Evolutionary conservation across 495 filamentous ascomycete species (phyloP).

Genomic region (Podospora conica): DNA sequence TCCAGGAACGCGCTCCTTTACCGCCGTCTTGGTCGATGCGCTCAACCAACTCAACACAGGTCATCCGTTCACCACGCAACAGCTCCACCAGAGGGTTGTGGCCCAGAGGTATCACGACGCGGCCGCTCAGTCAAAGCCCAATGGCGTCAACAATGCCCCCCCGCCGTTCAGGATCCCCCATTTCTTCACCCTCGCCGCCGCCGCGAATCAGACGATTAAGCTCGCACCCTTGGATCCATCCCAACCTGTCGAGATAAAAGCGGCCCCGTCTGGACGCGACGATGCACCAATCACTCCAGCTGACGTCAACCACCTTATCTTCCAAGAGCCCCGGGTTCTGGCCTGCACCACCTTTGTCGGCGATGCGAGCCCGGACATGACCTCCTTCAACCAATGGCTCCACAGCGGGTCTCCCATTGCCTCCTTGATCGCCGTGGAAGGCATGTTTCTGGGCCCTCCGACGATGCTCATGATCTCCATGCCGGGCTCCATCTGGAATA

Average conservation of each 20-base stretch:
- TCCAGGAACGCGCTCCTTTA: constrained; percentile 44
- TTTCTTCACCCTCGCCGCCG: constrained; percentile 43
- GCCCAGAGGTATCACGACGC: constrained; percentile 37
- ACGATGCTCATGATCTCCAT: constrained; percentile 53
- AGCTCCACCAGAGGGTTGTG: constrained; percentile 45
- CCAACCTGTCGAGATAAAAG: constrained; percentile 32
- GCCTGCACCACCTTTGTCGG: constrained; percentile 53
- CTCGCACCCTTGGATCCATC: constrained; percentile 39
- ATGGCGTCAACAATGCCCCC: constrained; percentile 36
- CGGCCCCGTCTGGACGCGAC: constrained; percentile 29
- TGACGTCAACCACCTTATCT: constrained; percentile 41
- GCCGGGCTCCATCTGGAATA: constrained; percentile 49
- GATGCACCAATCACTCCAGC: constrained; percentile 34
- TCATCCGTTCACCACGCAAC: constrained; percentile 44
- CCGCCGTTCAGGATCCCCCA: constrained; percentile 37
- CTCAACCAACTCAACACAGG: constrained; percentile 41
- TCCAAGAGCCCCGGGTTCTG: constrained; percentile 48
- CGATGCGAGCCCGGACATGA: constrained; percentile 52
- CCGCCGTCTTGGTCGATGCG: constrained; percentile 41
- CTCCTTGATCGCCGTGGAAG: constrained; percentile 50
- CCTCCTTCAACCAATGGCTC: constrained; percentile 52
- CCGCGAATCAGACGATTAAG: constrained; percentile 41
- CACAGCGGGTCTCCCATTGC: constrained; percentile 42
- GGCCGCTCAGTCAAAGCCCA: constrained; percentile 31
- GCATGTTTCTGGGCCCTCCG: constrained; percentile 53